Conservation (phyloP, 2,329 filamentous ascomycete genomes). For the Monosporascus sp. region DNA sequence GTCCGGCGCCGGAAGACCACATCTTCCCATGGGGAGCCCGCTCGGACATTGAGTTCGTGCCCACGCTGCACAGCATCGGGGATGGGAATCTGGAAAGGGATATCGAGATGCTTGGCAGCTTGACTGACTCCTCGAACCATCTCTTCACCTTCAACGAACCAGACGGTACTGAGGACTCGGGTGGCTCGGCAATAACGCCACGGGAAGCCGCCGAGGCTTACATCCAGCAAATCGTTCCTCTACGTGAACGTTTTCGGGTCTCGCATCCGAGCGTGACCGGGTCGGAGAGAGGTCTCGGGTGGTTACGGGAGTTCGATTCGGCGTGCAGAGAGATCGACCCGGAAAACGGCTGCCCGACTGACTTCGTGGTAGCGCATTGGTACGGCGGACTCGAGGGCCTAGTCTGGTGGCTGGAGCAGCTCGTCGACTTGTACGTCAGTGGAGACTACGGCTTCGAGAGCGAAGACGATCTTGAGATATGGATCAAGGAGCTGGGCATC, state of each 20-base stretch:
- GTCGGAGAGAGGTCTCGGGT: slow-evolving; percentile 31
- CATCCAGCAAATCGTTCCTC: slow-evolving; percentile 30
- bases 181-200: slow-evolving; percentile 33
- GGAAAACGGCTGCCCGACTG: slow-evolving; percentile 31
- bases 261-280: slow-evolving; percentile 38
- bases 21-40: slow-evolving; percentile 17
- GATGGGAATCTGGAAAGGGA: slow-evolving; percentile 22
- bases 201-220: slow-evolving; percentile 34
- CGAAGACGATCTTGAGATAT: slow-evolving; percentile 21
- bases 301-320: slow-evolving; percentile 34
- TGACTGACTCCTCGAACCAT: slow-evolving; percentile 31
- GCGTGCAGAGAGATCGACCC: slow-evolving; percentile 33
- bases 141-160: slow-evolving; percentile 38
- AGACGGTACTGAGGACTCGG: slow-evolving; percentile 33
- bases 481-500: slow-evolving; percentile 37
- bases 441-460: slow-evolving; percentile 28
- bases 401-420: slow-evolving; percentile 28
- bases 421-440: slow-evolving; percentile 9
- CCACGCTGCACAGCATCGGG: slow-evolving; percentile 32
- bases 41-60: slow-evolving; percentile 29
- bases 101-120: slow-evolving; percentile 16
- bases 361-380: slow-evolving; percentile 38
- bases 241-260: slow-evolving; percentile 32
- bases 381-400: slow-evolving; percentile 34
- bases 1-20: slow-evolving; percentile 15